phyloP scores from a whole-genome alignment of 1,139 yeast genomes.

The Hanseniaspora sp. region DNA sequence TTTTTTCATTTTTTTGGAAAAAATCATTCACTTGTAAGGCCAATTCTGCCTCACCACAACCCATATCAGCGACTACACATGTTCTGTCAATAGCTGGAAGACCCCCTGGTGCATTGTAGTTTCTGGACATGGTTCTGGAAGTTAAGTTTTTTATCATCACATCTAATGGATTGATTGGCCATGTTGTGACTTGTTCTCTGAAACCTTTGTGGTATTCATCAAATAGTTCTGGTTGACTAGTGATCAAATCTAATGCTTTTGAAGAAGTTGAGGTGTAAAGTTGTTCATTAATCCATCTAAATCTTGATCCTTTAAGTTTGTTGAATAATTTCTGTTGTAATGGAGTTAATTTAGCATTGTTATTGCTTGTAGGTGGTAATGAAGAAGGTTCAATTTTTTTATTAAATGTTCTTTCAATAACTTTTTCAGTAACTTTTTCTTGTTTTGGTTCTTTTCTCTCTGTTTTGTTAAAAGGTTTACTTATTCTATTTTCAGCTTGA shows the following conservation, averaged over 20 bases:
- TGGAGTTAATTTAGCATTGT: slow-evolving; percentile 54
- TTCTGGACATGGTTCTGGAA: slow-evolving; percentile 43
- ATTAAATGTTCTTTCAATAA: background rate
- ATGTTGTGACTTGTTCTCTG: slow-evolving; percentile 81
- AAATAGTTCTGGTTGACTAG: slow-evolving; percentile 75
- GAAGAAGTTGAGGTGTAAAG: slow-evolving; percentile 73
- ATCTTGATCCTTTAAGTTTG: slow-evolving; percentile 84
- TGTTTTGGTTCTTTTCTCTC: background rate
- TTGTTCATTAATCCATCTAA: slow-evolving; percentile 96
- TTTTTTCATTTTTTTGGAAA: slow-evolving; percentile 33
- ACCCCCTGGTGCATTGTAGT: slow-evolving; percentile 90
- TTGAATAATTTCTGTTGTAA: slow-evolving; percentile 93
- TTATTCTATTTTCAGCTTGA: background rate
- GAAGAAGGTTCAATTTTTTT: background rate
- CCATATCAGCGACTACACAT: slow-evolving; percentile 91
- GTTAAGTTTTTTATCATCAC: slow-evolving; percentile 67
- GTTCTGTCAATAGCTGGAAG: slow-evolving; percentile 54
- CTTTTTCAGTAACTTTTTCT: background rate
- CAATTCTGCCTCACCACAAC: slow-evolving; percentile 93
- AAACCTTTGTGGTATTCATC: slow-evolving; percentile 94
- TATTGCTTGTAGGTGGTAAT: slow-evolving; percentile 15
- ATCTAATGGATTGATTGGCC: slow-evolving; percentile 98
- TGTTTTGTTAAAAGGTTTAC: background rate
- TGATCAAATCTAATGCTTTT: slow-evolving; percentile 60
- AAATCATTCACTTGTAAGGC: slow-evolving; percentile 53